Percentiles rank a stretch among this genome's conserved stretches.
phyloP scores from a whole-genome alignment of 805 yeast species.

The Phaffomyces thermotolerans region DNA sequence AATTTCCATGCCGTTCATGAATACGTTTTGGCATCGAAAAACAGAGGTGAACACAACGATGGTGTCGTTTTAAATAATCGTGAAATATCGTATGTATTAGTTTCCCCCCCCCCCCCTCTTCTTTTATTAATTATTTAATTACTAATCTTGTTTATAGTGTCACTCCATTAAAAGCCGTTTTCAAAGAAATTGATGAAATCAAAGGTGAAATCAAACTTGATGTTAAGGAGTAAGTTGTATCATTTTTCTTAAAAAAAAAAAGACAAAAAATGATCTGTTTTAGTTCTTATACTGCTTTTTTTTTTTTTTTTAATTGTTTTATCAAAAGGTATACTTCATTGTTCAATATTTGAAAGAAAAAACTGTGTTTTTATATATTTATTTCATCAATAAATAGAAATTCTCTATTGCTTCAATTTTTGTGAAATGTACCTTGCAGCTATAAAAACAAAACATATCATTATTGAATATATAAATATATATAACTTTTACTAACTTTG shows the following conservation, averaged over 20 bases:
- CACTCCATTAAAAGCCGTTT: constrained; percentile 68
- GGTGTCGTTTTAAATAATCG: constrained; percentile 26
- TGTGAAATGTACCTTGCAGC: no score
- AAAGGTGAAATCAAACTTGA: constrained; percentile 50
- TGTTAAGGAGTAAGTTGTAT: constrained; percentile 13
- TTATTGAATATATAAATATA: no score
- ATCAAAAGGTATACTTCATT: no score
- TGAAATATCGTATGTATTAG: constrained; percentile 20
- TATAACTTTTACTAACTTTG: background rate
- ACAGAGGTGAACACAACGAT: constrained; percentile 22
- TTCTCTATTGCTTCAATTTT: no score
- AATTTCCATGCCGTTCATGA: constrained; percentile 63
- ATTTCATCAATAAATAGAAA: no score
- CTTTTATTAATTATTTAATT: background rate
- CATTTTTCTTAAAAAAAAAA: no score
- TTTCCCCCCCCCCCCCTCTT: no score
- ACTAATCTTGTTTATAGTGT: constrained; percentile 35
- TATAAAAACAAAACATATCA: no score
- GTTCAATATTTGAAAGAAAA: no score
- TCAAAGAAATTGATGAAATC: constrained; percentile 42
- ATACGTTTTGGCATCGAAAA: constrained; percentile 33
- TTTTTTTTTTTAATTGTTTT: background rate
- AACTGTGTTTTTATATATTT: no score
- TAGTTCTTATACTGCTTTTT: background rate
- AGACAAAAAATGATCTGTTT: no score